Base-by-base conservation (phyloP, 306 rosid genomes). In the Prunus mume region DNA sequence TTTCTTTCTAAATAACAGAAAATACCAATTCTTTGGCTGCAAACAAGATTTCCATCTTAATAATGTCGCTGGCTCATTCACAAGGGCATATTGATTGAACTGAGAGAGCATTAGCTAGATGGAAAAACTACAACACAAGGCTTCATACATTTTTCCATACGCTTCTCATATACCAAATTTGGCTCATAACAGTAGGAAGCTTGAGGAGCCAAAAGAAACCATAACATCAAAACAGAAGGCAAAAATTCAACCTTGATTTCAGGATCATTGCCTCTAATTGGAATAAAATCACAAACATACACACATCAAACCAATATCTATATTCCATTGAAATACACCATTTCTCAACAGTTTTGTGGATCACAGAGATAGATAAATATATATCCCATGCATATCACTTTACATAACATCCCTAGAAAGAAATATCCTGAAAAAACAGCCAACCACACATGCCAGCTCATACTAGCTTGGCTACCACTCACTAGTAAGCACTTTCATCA, bases 281-380 rank as follows among this genome's bases (percentile, higher is more conserved):
- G 27, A 67, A 76, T 55, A 65, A 67, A 8, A 38, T 43, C 73
- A 75, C 47, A 74, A 15, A 72, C 32, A 6, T 13, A n/a, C 2
- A 20, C 24, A 20, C 24, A 38, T 72, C 64, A 14, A n/a, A 72
- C 38, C n/a, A 34, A 20, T 30, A 34, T 32, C 47, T 34, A 30
- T n/a, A 30, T 14, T 7, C 43, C 43, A 50, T 50, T 30, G 19
- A 32, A 52, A 14, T 38, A 19, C 76, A 34, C 34, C 76, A 25
- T 20, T 56, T 4, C 2, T 34, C 34, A 72, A 56, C 20, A 71
- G 20, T n/a, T 54, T 2, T 4, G 6, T 54, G 14, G n/a, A 65
- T 65, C 50, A n/a, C 50, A 18, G 15, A 71, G 9, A 54, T 34
- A 32, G 34, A 71, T 71, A 34, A 55, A 20, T 20, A 55, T 51